Evolutionary conservation across 2,329 filamentous ascomycete species (phyloP), one percentile per base, ranked within the genome.

Genomic region (Colletotrichum eremochloae): DNA sequence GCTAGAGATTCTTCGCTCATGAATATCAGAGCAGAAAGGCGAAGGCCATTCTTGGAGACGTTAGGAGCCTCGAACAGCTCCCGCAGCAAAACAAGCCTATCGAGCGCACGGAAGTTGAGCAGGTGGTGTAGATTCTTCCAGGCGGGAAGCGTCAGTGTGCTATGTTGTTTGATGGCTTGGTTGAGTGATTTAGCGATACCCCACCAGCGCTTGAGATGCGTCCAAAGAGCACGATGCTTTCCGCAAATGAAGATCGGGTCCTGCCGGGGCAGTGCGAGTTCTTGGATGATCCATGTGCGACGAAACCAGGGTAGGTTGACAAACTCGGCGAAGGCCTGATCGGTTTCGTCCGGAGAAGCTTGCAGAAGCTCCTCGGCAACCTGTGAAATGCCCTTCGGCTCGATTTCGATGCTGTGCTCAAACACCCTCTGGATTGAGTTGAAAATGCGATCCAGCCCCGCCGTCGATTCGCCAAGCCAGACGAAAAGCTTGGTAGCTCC

Each of bases 391-490:
- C 52, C 24, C 24, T 55, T 5, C 6, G 52, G 52, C 31, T 31
- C 18, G 52, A 33, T 55, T 33, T 33, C 15, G 12, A 31, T 55
- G 52, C 33, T 55, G 52, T 33, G 24, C 29, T 55, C 24, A 31
- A 4, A 14, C 14, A 33, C 52, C 31, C 52, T 33, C 31, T 29
- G 31, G 52, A 55, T 55, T 11, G 52, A 55, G 52, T 55, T 33
- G 15, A 55, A 55, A 55, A 55, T 31, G 29, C 24, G 52, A 33
- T 20, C 15, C 11, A 55, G 31, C 24, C 52, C 31, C 24, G 52
- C 12, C 6, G 52, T 55, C 29, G 52, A 31, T 4, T 55, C 52
- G 31, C 52, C 52, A 55, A 55, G 74, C 75, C 50, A 63, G 31
- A 60, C 24, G 29, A 53, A 31, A 29, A 33, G 15, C 24, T 33